Evolutionary conservation across 805 yeast genomes (phyloP).

Genomic region (Candida parachauliodes): DNA sequence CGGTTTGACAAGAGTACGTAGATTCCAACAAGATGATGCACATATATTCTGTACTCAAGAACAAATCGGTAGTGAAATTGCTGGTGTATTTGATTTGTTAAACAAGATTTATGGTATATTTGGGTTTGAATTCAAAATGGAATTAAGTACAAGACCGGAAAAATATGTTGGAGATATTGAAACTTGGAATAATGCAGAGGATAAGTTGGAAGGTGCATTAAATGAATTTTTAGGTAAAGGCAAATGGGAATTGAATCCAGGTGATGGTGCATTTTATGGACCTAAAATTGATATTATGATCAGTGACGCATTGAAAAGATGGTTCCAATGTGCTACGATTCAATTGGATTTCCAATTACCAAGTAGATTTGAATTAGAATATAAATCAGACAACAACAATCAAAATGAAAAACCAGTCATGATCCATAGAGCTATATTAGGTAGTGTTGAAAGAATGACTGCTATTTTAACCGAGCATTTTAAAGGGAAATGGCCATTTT

Average conservation of each 20-base stretch:
- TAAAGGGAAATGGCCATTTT: slow-evolving; percentile 99
- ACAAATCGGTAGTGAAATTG: slow-evolving; percentile 85
- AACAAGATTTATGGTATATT: slow-evolving; percentile 83
- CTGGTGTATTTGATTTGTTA: slow-evolving; percentile 81
- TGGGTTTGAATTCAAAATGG: slow-evolving; percentile 95
- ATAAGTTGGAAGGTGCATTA: slow-evolving; percentile 76
- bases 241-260: slow-evolving; percentile 91
- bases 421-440: slow-evolving; percentile 98
- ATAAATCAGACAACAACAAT: slow-evolving; percentile 58
- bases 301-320: slow-evolving; percentile 89
- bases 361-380: slow-evolving; percentile 85
- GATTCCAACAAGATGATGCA: slow-evolving; percentile 99
- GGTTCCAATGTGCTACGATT: slow-evolving; percentile 99
- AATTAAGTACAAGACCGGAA: slow-evolving; percentile 95
- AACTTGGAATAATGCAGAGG: slow-evolving; percentile 92
- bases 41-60: slow-evolving; percentile 94
- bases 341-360: slow-evolving; percentile 99
- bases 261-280: slow-evolving; percentile 96
- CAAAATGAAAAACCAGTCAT: slow-evolving; percentile 86
- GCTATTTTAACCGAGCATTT: slow-evolving; percentile 97
- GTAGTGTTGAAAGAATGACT: slow-evolving; percentile 98
- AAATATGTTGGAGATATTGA: slow-evolving; percentile 91
- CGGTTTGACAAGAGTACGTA: slow-evolving; percentile 89
- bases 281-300: slow-evolving; percentile 96
- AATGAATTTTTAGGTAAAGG: slow-evolving; percentile 74